Base-by-base conservation (phyloP, 140 eudicot species). In the Stevia rebaudiana region DNA sequence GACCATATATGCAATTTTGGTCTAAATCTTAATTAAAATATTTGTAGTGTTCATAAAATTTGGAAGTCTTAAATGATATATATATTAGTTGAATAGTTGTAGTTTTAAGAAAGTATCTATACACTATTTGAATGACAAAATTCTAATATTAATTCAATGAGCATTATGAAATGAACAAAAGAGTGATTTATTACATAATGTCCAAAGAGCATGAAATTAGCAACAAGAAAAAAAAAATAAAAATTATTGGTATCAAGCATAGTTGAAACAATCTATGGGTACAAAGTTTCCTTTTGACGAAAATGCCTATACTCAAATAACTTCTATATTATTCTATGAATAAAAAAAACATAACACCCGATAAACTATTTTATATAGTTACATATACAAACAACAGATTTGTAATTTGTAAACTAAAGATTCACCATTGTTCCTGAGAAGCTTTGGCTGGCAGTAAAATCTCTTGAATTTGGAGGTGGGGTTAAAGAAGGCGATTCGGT, bases 401-500 rank as follows among this genome's bases (percentile, higher is more conserved):
- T 37, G 48, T 39, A 22, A 24, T 4, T 16, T 37, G 48, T 39
- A 22, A 37, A 4, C 59, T 74, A 74, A 40, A 42, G 43, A 49
- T 74, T 61, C 65, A 16, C 19, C 80, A 61, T 75, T 68, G 64
- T 49, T 78, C 69, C 85, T 60, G 78, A 65, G 54, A 72, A 77
- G 61, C 81, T 77, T 49, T 72, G 78, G 46, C 73, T 77, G 19
- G 63, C 69, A 48, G 62, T 59, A 57, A 57, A 77, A 39, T 77
- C 81, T 67, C 77, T 65, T 21, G 81, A 73, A 62, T 74, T 81
- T 63, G 85, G 49, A 51, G 79, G 79, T 12, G 73, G 83, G 35
- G 80, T 75, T 28, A 74, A 70, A 23, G 84, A 74, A 77, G 83
- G 76, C 0, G 94, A 79, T 36, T 81, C 83, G 33, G 72, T 72